Base-by-base conservation (phyloP, 805 yeast genomes). In the Candida lessepsii region DNA sequence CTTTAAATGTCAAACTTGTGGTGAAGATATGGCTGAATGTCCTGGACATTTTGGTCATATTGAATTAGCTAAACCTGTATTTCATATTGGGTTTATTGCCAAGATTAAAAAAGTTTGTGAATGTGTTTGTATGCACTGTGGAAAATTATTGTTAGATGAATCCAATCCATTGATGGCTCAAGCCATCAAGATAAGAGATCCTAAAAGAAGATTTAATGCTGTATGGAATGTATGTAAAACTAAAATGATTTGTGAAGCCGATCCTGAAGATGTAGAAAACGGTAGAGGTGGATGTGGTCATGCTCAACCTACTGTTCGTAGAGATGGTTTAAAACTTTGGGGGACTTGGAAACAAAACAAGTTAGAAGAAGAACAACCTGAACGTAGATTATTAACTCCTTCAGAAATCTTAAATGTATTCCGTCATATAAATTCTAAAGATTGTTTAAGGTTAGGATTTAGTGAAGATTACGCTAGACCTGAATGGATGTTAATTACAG, bases 31-130 rank as follows among this genome's bases (percentile, higher is more conserved):
- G 97, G 87, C 91, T 45, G 98, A 93, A 63, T 93, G 99, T 67
- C 98, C 98, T 0, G 99, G 99, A 45, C 99, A 93, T 70, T 93
- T 93, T 67, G 99, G 99, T 52, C 99, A 93, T 60, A 93, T 93
- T 46, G 99, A 93, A 61, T 75, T 93, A 50, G 98, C 99, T 25
- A 93, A 91, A 61, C 99, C 99, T 10, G 99, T 93, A 27, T 93
- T 93, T 68, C 99, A 93, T 64, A 88, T 93, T 62, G 99, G 96
- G n/a, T 93, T 88, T 65, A 81, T 93, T 56, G 78, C 95, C 35
- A 91, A 87, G 60, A 91, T 93, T 57, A 93, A 93, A 61, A 93
- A 93, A 63, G 86, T 88, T 27, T 85, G 96, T 63, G 99, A 93
- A 63, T 86, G 93, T 68, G 91, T 91, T 21, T 93, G 99, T 72